These are phyloP conservation scores for barrel medic (Medicago truncatula) DNA, from an alignment of 306 rosid genomes.

Conservation along the genomic window DNA sequence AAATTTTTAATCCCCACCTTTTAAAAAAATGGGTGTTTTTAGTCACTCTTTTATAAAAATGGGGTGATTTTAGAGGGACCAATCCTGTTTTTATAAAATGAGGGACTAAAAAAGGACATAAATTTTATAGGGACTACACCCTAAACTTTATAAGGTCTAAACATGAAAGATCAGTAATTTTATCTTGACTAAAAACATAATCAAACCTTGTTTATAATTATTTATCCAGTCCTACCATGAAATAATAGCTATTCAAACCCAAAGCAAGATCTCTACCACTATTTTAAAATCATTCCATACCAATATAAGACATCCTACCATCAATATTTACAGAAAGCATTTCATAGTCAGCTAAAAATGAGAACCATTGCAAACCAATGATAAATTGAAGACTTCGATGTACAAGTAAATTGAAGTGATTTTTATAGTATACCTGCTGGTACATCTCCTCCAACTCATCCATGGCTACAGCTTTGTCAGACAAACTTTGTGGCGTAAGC, in stretches of 20 bases:
- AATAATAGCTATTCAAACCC: slow-evolving; percentile 31
- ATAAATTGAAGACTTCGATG: slow-evolving; percentile 12
- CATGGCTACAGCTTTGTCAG: slow-evolving; percentile 79
- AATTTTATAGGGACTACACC: neutral
- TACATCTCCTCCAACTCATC: slow-evolving; percentile 95
- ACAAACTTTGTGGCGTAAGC: slow-evolving; percentile 82
- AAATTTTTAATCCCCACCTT: neutral
- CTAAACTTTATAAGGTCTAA: neutral
- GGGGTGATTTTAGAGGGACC: neutral
- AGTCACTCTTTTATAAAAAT: neutral
- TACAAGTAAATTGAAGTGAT: slow-evolving; percentile 27
- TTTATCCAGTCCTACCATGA: slow-evolving; percentile 26
- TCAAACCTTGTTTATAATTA: neutral
- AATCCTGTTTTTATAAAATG: neutral
- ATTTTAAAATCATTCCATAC: slow-evolving; percentile 21
- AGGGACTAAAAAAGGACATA: neutral
- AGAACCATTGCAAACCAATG: slow-evolving; percentile 14
- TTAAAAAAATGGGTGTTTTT: neutral
- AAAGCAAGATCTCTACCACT: slow-evolving; percentile 29
- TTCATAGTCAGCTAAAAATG: slow-evolving; percentile 15
- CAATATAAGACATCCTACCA: slow-evolving; percentile 35
- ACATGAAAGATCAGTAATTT: neutral
- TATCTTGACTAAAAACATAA: neutral
- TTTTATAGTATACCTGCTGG: slow-evolving; percentile 67
- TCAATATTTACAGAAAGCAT: slow-evolving; percentile 30